Evolutionary conservation across 176 grass and related monocot species (phyloP), one percentile per base, ranked within the genome.

Genomic region (Triticum timopheevii): DNA sequence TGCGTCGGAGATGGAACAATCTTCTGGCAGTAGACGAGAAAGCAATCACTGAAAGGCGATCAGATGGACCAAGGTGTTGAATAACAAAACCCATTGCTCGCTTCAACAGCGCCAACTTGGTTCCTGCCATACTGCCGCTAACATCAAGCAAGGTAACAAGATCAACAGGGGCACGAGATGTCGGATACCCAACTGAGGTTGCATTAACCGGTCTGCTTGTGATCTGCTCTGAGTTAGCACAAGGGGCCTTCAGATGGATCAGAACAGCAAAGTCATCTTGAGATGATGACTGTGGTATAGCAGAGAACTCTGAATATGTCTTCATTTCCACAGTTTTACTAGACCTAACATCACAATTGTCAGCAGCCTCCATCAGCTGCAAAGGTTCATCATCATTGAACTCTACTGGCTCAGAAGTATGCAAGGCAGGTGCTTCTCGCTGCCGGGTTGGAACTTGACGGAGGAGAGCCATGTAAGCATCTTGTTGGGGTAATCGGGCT

Each of bases 81-180:
- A 99, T 99, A 73, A 99, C 94, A 87, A 99, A 99, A 65, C 94
- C 92, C 93, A 99, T 99, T 61, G 97, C 97, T 79, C 94, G 88
- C 76, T 99, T 99, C 52, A 99, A 76, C 49, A 99, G 89, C 80
- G 94, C 97, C 27, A 99, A 78, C 73, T 99, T 99, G 7, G 97
- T 99, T 61, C 97, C 94, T 42, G 94, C 94, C 97, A 99, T 99
- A 82, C 97, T 99, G 23, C 94, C 97, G 47, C 97, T 99, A 68
- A 96, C 91, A 88, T 99, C 97, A 88, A 98, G 94, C 61, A 99
- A 87, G 2, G 97, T 96, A 63, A 99, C 92, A 62, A 99, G 90
- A 91, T 99, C 97, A 70, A 96, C 77, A 59, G 97, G 92, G 67
- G 97, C 89, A 88, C 89, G 90, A 64, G 90, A 84, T 76, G 76